Conservation (phyloP, 495 filamentous ascomycete genomes). For the Aspergillus indologenus region DNA sequence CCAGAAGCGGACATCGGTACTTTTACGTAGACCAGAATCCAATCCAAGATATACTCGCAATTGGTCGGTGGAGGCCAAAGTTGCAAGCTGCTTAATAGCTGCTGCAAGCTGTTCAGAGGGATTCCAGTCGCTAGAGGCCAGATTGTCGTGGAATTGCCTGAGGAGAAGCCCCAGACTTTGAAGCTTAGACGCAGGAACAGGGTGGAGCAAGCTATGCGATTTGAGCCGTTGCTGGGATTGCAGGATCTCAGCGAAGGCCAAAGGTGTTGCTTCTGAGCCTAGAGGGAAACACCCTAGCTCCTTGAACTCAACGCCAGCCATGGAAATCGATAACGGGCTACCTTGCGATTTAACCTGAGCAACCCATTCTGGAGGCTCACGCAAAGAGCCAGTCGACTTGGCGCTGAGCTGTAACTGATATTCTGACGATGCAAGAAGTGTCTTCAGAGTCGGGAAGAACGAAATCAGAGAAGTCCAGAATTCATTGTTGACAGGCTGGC, state of each 20-base stretch:
- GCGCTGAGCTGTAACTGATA: constrained; percentile 8
- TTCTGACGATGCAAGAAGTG: constrained; percentile 28
- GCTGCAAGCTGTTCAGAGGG: constrained; percentile 20
- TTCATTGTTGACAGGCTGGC: constrained; percentile 11
- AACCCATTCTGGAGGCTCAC: constrained; percentile 42
- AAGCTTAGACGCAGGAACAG: constrained; percentile 35
- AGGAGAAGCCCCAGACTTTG: constrained; percentile 33
- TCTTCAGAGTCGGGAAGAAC: constrained; percentile 29
- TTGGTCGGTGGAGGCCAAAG: constrained; percentile 26
- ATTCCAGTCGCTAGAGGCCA: constrained; percentile 16
- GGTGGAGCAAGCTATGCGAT: constrained; percentile 44
- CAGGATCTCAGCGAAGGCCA: constrained; percentile 48
- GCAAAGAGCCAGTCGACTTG: constrained; percentile 18
- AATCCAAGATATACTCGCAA: constrained; percentile 45
- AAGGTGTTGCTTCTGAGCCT: constrained; percentile 43
- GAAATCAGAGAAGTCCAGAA: constrained; percentile 30
- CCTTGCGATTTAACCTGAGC: constrained; percentile 34
- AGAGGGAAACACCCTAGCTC: constrained; percentile 56
- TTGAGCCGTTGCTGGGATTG: constrained; percentile 49
- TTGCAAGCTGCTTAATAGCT: constrained; percentile 33
- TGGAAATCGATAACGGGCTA: constrained; percentile 50
- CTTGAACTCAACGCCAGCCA: constrained; percentile 42
- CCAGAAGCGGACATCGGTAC: constrained; percentile 51
- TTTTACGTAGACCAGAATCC: constrained; percentile 54
- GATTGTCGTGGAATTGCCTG: constrained; percentile 30